Evolutionary conservation across 2,329 filamentous ascomycete genomes (phyloP).

Genomic region (Phialemonium atrogriseum): DNA sequence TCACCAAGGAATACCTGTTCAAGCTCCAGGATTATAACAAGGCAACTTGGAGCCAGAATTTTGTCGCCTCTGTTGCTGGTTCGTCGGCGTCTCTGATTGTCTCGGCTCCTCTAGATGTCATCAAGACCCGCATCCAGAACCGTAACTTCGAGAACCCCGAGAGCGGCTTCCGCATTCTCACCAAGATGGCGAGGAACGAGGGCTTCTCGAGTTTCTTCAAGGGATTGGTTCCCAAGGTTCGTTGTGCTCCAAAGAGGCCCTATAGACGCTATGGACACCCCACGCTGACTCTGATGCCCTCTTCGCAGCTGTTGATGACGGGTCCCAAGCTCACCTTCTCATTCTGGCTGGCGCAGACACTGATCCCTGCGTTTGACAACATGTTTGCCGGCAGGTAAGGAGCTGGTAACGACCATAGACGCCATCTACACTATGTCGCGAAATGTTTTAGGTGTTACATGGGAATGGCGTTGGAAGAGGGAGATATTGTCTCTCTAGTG

Average conservation of each 20-base stretch:
- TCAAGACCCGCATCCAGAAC: conserved; percentile 98
- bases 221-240: conserved; percentile 82
- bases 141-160: conserved; percentile 98
- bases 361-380: conserved; percentile 82
- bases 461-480: too few species aligned
- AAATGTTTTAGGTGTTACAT: too few species aligned
- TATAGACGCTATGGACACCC: too few species aligned
- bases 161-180: conserved; percentile 82
- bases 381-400: conserved; percentile 23
- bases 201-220: conserved; percentile 90
- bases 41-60: conserved; percentile 92
- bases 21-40: conserved; percentile 89
- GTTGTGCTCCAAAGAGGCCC: conserved; percentile 15
- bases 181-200: conserved; percentile 90
- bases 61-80: conserved; percentile 89
- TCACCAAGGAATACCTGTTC: conserved; percentile 95
- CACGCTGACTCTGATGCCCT: conserved; percentile 5
- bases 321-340: conserved; percentile 98
- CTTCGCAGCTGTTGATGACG: conserved; percentile 77
- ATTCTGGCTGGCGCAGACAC: conserved; percentile 97
- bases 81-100: conserved; percentile 92
- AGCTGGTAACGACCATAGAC: too few species aligned
- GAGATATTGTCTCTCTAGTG: too few species aligned
- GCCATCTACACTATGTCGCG: too few species aligned
- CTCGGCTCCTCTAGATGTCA: conserved; percentile 91